Evolutionary conservation across 1,139 yeast genomes (phyloP), one percentile per base, ranked within the genome.

Genomic region (Pichia sp.): DNA sequence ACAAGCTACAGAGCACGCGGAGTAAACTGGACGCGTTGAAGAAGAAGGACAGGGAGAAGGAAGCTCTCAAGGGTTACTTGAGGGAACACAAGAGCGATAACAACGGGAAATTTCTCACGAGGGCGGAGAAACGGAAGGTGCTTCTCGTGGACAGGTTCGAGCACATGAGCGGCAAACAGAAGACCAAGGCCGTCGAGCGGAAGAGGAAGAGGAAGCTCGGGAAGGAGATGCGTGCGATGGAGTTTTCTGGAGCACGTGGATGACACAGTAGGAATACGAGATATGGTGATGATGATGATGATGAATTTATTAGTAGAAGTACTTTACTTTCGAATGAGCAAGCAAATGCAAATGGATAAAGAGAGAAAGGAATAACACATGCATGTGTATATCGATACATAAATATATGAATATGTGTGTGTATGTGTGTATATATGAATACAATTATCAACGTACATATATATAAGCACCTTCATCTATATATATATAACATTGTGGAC

Each of bases 151-250:
- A 93, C 68, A 87, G 87, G 69, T 93, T 85, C 72, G 95, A 88
- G 58, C 71, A 74, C 54, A 87, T 93, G 96, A 87, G 82, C 73
- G 74, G 85, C 44, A 76, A 78, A 55, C 96, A 93, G 67, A 79
- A 96, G 63, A 91, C 87, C 61, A 86, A 85, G 76, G 90, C 86
- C 40, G 80, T 93, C 79, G 96, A 90, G 71, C 80, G 96, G 67
- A 87, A 91, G 78, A 81, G 98, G 66, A 91, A 91, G 86, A 87
- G 85, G 79, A 81, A 88, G 68, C 76, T 91, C 66, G 96, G 96
- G 62, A 87, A 87, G 71, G 98, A 93, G 69, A 85, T 93, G 71
- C 83, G 81, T 68, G 83, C 81, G 65, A 77, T 91, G 74, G 91
- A 85, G 64, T 84, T 82, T 62, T 45, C 48, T 26, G 28, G 25